Conservation (phyloP, 1,139 yeast genomes). For the Candida tetrigidarum region DNA sequence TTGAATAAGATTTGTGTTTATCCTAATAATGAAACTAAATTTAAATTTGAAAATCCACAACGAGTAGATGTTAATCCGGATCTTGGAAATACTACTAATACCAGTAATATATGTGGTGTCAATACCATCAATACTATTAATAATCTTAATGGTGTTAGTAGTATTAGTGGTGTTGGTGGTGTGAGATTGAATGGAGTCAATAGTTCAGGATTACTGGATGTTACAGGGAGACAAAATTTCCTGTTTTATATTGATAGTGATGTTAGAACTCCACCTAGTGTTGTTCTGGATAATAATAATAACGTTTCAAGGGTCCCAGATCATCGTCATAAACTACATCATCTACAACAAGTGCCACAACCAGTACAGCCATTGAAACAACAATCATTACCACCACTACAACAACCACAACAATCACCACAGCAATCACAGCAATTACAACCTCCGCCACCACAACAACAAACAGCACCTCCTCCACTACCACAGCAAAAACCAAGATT, state of each 20-base stretch:
- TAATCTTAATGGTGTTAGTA: not conserved
- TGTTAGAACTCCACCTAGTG: not conserved
- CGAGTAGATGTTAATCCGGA: not conserved
- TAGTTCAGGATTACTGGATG: not conserved
- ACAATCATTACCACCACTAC: no score
- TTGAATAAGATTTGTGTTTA: constrained; percentile 54
- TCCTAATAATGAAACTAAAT: constrained; percentile 33
- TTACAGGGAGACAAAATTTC: not conserved
- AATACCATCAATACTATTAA: no score
- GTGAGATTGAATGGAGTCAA: not conserved
- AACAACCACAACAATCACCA: no score
- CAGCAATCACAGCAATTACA: no score
- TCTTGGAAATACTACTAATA: not conserved
- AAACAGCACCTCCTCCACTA: not conserved
- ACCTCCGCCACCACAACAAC: constrained; percentile 2
- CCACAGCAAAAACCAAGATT: not conserved
- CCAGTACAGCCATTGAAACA: no score
- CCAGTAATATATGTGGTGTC: no score
- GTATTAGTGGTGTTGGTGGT: not conserved
- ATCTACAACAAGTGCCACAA: no score
- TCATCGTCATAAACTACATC: no score
- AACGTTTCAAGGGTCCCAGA: no score
- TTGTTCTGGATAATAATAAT: no score
- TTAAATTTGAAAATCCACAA: constrained; percentile 25
- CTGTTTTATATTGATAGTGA: constrained; percentile 7